Evolutionary conservation across 768 basidiomycete genomes (phyloP), one percentile per base, ranked within the genome.

Genomic region (Hericium rajendrae): DNA sequence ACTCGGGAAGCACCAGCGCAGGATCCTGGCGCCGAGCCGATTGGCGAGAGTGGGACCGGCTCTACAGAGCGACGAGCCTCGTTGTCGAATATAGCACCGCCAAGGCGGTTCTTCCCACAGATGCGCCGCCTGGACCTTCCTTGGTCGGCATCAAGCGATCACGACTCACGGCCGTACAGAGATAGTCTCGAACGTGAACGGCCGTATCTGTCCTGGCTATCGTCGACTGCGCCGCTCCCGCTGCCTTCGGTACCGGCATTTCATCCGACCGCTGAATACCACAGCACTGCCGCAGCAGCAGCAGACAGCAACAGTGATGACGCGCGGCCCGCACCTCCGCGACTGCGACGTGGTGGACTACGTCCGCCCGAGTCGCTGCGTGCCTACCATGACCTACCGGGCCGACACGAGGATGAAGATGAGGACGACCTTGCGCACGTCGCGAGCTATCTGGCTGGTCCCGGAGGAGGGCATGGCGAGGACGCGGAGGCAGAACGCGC

Each of bases 301-400:
- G 18, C 5, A 6, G 26, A 40, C 49, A 46, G 49, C 49, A 24
- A 51, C 49, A 18, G 26, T 11, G 20, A 24, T 24, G 24, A 37
- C 15, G 22, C 43, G 26, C 40, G 24, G 9, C 59, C 59, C 12
- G 54, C 61, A 2, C 52, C 58, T 2, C 83, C 85, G 4, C 78
- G 84, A 43, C 70, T 87, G 46, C 80, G 86, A 51, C 79, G 86
- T 2, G 84, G 86, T n/a, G 82, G 84, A 2, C 65, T 87, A 4
- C 78, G 81, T 5, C 78, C 85, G 4, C 83, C 84, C 0, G 86
- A 88, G 63, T 78, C 80, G 1, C 69, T 84, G 61, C 65, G 84
- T 2, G 69, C 78, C 15, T 75, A 78, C 32, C 74, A 37, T 15
- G 39, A 51, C 2, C 24, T n/a, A 12, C 43, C 16, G 12, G 43